phyloP scores from a whole-genome alignment of 1,284 basidiomycete genomes.

The Tilletia horrida region DNA sequence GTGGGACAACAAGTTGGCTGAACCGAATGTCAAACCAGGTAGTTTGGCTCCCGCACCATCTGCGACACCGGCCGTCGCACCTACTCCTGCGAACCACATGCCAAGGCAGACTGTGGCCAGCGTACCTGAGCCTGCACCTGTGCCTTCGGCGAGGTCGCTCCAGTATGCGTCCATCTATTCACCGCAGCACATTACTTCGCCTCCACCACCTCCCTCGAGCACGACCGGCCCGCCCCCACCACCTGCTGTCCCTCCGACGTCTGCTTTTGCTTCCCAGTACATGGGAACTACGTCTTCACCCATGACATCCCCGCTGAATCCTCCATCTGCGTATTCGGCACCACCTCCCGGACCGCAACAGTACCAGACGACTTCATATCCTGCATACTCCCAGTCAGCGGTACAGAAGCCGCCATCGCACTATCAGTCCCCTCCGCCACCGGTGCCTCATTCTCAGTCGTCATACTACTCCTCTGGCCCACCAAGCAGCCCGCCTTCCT shows the following conservation, averaged over 20 bases:
- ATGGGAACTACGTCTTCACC: not conserved
- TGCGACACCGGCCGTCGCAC: not conserved
- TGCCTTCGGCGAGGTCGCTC: not conserved
- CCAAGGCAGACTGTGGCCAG: constrained; percentile 1
- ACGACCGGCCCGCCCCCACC: not conserved
- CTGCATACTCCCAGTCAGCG: not conserved
- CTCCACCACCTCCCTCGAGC: not conserved
- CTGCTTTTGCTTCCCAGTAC: constrained; percentile 3
- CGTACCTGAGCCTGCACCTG: not conserved
- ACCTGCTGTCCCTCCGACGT: constrained; percentile 1
- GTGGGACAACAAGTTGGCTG: constrained; percentile 63
- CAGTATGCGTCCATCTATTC: not conserved
- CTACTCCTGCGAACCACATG: not conserved
- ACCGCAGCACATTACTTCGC: not conserved
- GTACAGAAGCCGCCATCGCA: not conserved
- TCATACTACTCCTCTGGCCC: constrained; percentile 10
- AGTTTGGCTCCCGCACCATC: not conserved
- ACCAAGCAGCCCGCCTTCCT: not conserved
- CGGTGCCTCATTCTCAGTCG: not conserved
- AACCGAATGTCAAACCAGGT: not conserved
- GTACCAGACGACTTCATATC: not conserved
- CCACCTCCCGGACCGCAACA: not conserved
- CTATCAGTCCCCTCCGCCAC: constrained; percentile 10
- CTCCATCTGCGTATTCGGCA: not conserved
- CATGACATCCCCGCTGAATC: not conserved